Percentiles rank a stretch among this genome's conserved stretches.
phyloP scores from a whole-genome alignment of 2,329 filamentous ascomycete species.

The Cladophialophora carrionii region DNA sequence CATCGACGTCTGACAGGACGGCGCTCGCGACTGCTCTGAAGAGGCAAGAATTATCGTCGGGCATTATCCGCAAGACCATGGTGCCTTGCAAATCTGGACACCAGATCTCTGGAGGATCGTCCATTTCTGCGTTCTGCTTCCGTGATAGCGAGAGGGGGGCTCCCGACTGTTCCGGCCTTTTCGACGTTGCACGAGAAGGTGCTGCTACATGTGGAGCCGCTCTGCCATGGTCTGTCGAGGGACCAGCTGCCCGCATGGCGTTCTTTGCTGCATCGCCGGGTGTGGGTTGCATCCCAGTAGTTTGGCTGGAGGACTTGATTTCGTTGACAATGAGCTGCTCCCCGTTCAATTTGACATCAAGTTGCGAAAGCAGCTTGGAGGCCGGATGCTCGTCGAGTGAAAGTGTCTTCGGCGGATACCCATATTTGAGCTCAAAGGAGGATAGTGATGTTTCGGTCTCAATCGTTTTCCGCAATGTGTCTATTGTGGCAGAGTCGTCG shows the following conservation, averaged over 20 bases:
- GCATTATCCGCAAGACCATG: constrained; percentile 85
- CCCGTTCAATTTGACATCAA: constrained; percentile 66
- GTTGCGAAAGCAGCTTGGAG: constrained; percentile 56
- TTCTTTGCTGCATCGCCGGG: constrained; percentile 1
- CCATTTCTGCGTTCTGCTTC: constrained; percentile 50
- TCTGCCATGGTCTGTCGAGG: constrained; percentile 9
- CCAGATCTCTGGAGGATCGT: constrained; percentile 65
- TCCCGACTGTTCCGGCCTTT: constrained; percentile 23
- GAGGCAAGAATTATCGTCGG: constrained; percentile 92
- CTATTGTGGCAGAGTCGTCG: constrained; percentile 62
- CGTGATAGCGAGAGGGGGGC: constrained; percentile 46
- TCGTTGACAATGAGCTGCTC: constrained; percentile 68
- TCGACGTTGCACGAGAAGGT: constrained; percentile 11
- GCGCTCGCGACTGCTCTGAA: constrained; percentile 86
- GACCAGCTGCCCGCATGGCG: background rate
- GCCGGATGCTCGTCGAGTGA: constrained; percentile 59
- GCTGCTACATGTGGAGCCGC: constrained; percentile 12
- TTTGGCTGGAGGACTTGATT: constrained; percentile 45
- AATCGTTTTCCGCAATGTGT: constrained; percentile 48
- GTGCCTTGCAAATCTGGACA: constrained; percentile 61
- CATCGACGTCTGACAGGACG: constrained; percentile 68
- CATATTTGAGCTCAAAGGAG: constrained; percentile 77
- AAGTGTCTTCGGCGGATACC: constrained; percentile 76
- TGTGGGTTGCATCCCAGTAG: constrained; percentile 5
- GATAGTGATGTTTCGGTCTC: constrained; percentile 65